These are phyloP conservation scores for Pichia nakasei DNA, from an alignment of 805 yeast genomes.

Conservation along the genomic window DNA sequence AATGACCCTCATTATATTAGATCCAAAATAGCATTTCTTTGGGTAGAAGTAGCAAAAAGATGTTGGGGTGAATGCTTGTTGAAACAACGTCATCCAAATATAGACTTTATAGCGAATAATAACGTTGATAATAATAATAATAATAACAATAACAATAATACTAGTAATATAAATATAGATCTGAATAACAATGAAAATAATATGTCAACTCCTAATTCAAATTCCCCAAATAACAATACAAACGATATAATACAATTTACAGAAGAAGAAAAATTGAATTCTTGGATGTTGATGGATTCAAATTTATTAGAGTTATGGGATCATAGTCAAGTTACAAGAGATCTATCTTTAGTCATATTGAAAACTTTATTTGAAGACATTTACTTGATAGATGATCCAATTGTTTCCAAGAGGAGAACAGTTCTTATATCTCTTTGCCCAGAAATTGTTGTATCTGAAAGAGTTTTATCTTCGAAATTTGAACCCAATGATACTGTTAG, in stretches of 20 bases:
- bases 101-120: conserved; percentile 1
- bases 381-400: conserved; percentile 83
- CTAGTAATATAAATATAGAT: conserved; percentile 2
- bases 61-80: conserved; percentile 77
- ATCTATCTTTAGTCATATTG: conserved; percentile 66
- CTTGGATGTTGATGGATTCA: conserved; percentile 86
- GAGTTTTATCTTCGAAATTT: conserved; percentile 51
- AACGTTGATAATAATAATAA: neutral
- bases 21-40: conserved; percentile 80
- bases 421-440: conserved; percentile 76
- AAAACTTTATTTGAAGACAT: conserved; percentile 90
- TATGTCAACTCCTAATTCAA: neutral
- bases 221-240: neutral
- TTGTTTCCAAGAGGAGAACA: conserved; percentile 73
- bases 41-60: conserved; percentile 89
- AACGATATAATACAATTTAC: conserved; percentile 12
- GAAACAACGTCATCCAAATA: conserved; percentile 5
- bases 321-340: conserved; percentile 53
- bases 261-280: conserved; percentile 46
- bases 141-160: neutral
- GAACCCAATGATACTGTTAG: conserved; percentile 57
- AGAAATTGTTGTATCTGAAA: conserved; percentile 68
- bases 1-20: conserved; percentile 82
- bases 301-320: conserved; percentile 72
- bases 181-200: conserved; percentile 1